Conservation (phyloP, 257 asterid genomes). For the Nicotiana knightiana region DNA sequence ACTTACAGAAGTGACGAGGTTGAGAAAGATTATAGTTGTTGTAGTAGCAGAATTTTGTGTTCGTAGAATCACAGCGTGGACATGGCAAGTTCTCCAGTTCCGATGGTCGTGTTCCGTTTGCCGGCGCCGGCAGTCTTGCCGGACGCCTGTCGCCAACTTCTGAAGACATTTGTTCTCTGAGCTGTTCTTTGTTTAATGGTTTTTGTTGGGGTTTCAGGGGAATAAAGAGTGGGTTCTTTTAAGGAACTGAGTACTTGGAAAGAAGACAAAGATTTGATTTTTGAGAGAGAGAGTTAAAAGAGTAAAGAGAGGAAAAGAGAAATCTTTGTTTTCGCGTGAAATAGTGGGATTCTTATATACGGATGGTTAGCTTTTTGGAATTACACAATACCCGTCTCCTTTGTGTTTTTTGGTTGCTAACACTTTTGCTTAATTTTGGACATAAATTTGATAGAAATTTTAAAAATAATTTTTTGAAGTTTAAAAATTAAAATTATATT, state of each 20-base stretch:
- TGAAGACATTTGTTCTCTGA: conserved; percentile 19
- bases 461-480: no score
- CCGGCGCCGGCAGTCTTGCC: conserved; percentile 11
- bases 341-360: conserved; percentile 4
- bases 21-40: conserved; percentile 63
- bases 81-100: conserved; percentile 40
- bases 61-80: conserved; percentile 52
- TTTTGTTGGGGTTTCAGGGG: background rate
- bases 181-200: background rate
- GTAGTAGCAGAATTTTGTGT: conserved; percentile 60
- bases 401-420: background rate
- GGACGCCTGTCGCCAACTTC: conserved; percentile 27
- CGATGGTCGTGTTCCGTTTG: conserved; percentile 18
- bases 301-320: background rate
- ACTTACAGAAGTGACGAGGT: conserved; percentile 56
- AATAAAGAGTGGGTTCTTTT: background rate
- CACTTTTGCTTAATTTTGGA: background rate
- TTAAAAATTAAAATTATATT: no score
- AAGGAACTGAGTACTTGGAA: background rate
- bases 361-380: background rate
- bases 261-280: conserved; percentile 10
- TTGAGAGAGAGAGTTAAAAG: background rate
- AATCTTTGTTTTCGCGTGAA: conserved; percentile 7
- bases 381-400: background rate
- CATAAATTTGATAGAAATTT: no score